Percentiles rank a stretch among this genome's conserved stretches.
Conservation (phyloP, 371 early-diverging fungal species). For the Encephalitozoon cuniculi region DNA sequence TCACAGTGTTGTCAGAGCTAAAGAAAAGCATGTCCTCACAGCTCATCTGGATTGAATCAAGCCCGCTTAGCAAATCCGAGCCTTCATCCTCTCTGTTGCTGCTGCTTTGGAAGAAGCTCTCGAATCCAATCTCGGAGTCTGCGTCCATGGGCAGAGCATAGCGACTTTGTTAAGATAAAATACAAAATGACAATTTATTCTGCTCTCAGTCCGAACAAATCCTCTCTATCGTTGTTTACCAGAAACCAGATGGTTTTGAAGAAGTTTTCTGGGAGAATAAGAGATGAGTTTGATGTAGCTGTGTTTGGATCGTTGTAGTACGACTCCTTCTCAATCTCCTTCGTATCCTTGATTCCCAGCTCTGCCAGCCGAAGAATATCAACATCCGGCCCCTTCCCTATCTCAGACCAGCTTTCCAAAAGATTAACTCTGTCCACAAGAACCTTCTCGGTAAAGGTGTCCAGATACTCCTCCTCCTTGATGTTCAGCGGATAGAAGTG, state of each 20-base stretch:
- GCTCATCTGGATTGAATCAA: not conserved
- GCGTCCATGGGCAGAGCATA: not conserved
- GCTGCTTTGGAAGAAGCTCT: constrained; percentile 1
- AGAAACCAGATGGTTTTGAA: constrained; percentile 38
- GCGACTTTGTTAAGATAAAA: not conserved
- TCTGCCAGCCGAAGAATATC: constrained; percentile 37
- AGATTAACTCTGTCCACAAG: constrained; percentile 27
- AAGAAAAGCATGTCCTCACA: not conserved
- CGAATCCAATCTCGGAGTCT: constrained; percentile 1
- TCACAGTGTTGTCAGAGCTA: not conserved
- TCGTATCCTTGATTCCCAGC: constrained; percentile 27
- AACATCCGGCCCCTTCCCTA: constrained; percentile 21
- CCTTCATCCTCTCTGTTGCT: not conserved
- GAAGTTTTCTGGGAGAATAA: constrained; percentile 49
- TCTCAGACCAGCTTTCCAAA: constrained; percentile 48
- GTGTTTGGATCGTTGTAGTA: constrained; percentile 47
- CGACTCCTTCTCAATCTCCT: not conserved
- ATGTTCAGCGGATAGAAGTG: constrained; percentile 44
- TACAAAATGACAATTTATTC: constrained; percentile 13
- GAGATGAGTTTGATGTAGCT: not conserved
- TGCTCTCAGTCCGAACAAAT: constrained; percentile 42
- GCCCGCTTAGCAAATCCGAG: not conserved
- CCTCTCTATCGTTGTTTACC: constrained; percentile 38
- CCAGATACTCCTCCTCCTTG: constrained; percentile 52
- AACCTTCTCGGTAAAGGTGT: constrained; percentile 41